Evolutionary conservation across 331 rosid genomes (phyloP).

Genomic region (Acacia concinna): DNA sequence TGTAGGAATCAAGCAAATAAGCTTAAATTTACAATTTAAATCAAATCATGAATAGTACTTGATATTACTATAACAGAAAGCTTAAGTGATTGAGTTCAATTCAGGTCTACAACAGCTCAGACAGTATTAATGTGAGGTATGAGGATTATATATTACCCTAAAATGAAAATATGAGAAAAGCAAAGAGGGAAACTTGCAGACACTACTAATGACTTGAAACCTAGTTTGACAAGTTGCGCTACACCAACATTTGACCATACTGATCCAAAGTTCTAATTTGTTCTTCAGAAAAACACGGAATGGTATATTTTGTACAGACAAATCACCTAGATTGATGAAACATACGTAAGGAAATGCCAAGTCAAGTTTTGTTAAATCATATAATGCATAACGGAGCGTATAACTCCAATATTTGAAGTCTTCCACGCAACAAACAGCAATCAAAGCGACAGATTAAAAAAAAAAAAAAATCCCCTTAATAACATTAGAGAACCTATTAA

Average conservation of each 20-base stretch:
- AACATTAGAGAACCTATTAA: slow-evolving; percentile 24
- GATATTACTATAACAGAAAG: background rate
- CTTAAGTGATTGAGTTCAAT: background rate
- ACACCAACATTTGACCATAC: background rate
- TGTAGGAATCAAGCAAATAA: slow-evolving; percentile 3
- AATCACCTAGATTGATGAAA: background rate
- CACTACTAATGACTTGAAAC: background rate
- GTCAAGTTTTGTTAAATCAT: background rate
- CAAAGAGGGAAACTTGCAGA: background rate
- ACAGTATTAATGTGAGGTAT: background rate
- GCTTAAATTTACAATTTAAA: slow-evolving; percentile 1
- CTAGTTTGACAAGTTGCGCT: background rate
- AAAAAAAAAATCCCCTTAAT: slow-evolving; percentile 15
- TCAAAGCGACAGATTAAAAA: slow-evolving; percentile 18
- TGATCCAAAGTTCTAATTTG: background rate
- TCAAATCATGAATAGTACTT: background rate
- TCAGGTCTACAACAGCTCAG: background rate
- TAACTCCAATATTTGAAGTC: background rate
- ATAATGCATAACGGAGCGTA: background rate
- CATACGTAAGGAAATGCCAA: background rate
- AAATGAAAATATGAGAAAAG: background rate
- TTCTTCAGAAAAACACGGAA: background rate
- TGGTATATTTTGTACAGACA: background rate
- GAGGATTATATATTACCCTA: background rate
- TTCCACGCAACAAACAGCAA: slow-evolving; percentile 26